Base-by-base conservation (phyloP, 768 basidiomycete species). In the Mycena epipterygia region DNA sequence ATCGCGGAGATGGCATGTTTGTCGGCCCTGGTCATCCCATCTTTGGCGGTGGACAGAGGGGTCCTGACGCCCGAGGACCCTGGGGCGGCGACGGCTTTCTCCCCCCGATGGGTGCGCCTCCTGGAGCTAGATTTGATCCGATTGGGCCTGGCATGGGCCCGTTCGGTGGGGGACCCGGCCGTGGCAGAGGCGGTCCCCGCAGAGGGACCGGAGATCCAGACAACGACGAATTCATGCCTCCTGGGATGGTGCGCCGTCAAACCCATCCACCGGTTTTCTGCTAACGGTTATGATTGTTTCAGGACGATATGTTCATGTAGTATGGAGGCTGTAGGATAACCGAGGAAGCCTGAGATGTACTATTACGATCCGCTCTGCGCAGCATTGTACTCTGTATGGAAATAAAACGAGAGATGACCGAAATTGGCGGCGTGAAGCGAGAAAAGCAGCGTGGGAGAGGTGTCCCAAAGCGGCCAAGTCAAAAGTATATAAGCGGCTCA, bases 81-180 rank as follows among this genome's bases (percentile, higher is more conserved):
- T 97, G 95, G 95, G 95, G 94, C 57, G 95, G 96, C 17, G 95
- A 97, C 76, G 95, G 95, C 7, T 96, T 84, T 76, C 83, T 97
- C 33, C 95, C 95, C 9, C 93, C 93, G 0, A 85, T 95, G 80
- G 96, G 95, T 23, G 95, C 93, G 11, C 95, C 96, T 58, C 93
- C 92, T 6, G 95, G 95, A 25, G 96, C 95, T 27, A 85, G 96
- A 62, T 97, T 97, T 79, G 95, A 97, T 76, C 96, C 95, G 11
- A 83, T 97, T 35, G 93, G 88, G 11, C 95, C 95, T 13, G 46
- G 82, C 79, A 9, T 79, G 17, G 55, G 55, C 35, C 35, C 55
- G 27, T 35, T 84, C 68, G 81, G 84, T 64, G 80, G 83, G 41
- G 79, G 79, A 21, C 64, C 74, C 21, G 78, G 81, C 49, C 75